Conservation (phyloP, 2,329 filamentous ascomycete species). For the Leptographium lundbergii region DNA sequence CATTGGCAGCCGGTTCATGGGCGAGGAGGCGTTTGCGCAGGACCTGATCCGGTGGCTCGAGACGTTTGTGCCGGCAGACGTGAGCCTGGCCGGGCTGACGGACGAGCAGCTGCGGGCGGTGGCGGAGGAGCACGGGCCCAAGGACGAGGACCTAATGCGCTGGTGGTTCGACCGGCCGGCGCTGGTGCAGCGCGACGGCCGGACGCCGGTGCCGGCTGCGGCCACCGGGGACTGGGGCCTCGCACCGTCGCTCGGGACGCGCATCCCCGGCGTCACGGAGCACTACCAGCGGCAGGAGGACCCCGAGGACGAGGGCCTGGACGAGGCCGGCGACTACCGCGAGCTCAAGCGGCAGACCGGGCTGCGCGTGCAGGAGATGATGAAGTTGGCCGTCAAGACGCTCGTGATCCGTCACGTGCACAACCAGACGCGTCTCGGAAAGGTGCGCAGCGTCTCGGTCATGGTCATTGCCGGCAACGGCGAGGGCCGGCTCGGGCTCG, state of each 20-base stretch:
- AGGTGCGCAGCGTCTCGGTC: constrained; percentile 65
- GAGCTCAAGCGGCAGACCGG: constrained; percentile 43
- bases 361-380: constrained; percentile 37
- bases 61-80: constrained; percentile 19
- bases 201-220: constrained; percentile 4
- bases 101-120: constrained; percentile 15
- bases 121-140: constrained; percentile 17
- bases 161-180: constrained; percentile 23
- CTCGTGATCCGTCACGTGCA: constrained; percentile 63
- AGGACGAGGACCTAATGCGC: constrained; percentile 18
- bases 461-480: constrained; percentile 78
- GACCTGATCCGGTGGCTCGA: constrained; percentile 39
- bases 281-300: constrained; percentile 35
- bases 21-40: constrained; percentile 45
- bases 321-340: constrained; percentile 37
- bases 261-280: constrained; percentile 39
- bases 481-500: constrained; percentile 75
- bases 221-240: constrained; percentile 28
- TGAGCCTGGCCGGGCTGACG: constrained; percentile 14
- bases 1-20: constrained; percentile 46
- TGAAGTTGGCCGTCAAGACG: constrained; percentile 51
- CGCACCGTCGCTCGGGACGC: constrained; percentile 36
- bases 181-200: constrained; percentile 19
- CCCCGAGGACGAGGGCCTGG: constrained; percentile 35
- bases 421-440: constrained; percentile 95